phyloP scores from a whole-genome alignment of 2,329 filamentous ascomycete genomes.

The Stagonosporopsis chrysanthemi region DNA sequence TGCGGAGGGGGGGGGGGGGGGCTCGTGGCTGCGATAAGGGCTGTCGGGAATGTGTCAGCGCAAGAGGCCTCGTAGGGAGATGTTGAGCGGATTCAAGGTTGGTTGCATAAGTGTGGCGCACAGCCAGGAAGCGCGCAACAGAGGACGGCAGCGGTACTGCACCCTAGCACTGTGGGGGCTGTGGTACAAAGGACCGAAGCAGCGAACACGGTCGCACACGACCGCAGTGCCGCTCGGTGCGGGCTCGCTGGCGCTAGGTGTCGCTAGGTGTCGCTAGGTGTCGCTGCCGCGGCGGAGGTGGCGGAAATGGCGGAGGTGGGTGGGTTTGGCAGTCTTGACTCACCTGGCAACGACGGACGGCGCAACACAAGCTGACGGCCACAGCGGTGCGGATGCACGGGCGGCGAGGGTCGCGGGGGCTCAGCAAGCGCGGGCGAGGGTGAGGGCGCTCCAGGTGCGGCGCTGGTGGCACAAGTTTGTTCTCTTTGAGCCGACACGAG shows the following conservation, averaged over 20 bases:
- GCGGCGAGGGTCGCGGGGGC: background rate
- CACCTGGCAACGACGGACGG: slow-evolving; percentile 32
- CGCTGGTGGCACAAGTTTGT: slow-evolving; percentile 39
- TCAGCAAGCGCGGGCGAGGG: slow-evolving; percentile 32
- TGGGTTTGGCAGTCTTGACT: slow-evolving; percentile 38
- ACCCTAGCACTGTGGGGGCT: slow-evolving; percentile 39
- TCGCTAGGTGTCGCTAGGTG: slow-evolving; percentile 21
- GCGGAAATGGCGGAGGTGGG: slow-evolving; percentile 18
- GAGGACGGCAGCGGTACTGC: slow-evolving; percentile 45
- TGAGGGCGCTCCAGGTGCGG: slow-evolving; percentile 21
- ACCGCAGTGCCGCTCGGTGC: slow-evolving; percentile 34
- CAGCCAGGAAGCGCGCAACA: slow-evolving; percentile 43
- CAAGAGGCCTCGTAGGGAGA: slow-evolving; percentile 31
- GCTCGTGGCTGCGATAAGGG: slow-evolving; percentile 38
- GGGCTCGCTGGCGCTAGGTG: too few species aligned
- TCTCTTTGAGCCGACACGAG: slow-evolving; percentile 34
- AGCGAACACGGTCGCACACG: slow-evolving; percentile 45
- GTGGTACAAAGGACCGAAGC: slow-evolving; percentile 43
- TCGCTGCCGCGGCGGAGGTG: slow-evolving; percentile 16
- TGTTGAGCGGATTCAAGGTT: slow-evolving; percentile 37
- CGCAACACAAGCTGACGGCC: slow-evolving; percentile 10
- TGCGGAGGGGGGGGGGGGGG: slow-evolving; percentile 27
- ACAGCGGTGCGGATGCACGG: background rate
- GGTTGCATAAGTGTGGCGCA: slow-evolving; percentile 49
- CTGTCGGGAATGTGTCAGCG: slow-evolving; percentile 42